phyloP scores from a whole-genome alignment of 2,329 filamentous ascomycete genomes.

The Aspergillus sp. region DNA sequence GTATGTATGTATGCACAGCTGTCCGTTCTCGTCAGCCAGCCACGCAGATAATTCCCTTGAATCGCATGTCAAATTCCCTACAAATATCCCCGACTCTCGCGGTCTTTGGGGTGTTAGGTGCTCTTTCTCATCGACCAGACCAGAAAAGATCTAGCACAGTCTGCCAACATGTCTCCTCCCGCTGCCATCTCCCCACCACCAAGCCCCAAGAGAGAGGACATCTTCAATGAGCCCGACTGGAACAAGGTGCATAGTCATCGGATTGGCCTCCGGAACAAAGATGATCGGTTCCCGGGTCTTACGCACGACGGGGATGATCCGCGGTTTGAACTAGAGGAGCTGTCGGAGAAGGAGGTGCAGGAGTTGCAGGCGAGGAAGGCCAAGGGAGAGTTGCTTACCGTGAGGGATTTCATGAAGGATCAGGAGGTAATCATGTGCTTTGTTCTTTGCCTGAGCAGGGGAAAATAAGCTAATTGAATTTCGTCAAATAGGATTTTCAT shows the following conservation, averaged over 20 bases:
- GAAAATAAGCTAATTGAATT: too few species aligned
- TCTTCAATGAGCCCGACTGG: slow-evolving; percentile 48
- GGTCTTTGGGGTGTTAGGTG: too few species aligned
- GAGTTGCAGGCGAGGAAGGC: slow-evolving; percentile 25
- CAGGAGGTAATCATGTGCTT: slow-evolving; percentile 19
- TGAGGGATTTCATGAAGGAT: slow-evolving; percentile 27
- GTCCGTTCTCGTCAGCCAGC: too few species aligned
- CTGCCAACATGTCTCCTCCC: background rate
- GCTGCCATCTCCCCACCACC: slow-evolving; percentile 25
- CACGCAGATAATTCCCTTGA: too few species aligned
- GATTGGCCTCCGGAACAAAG: slow-evolving; percentile 40
- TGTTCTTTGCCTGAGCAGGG: too few species aligned
- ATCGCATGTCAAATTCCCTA: too few species aligned
- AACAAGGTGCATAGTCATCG: slow-evolving; percentile 37
- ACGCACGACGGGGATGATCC: slow-evolving; percentile 35
- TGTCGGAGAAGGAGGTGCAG: slow-evolving; percentile 25
- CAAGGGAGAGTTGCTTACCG: slow-evolving; percentile 24
- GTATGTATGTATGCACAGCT: too few species aligned
- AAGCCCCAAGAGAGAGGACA: slow-evolving; percentile 27
- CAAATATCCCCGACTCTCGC: too few species aligned
- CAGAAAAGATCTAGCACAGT: background rate
- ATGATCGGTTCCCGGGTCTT: slow-evolving; percentile 40
- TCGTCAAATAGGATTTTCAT: slow-evolving; percentile 41
- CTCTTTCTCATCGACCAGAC: too few species aligned
- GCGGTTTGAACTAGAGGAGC: slow-evolving; percentile 21